Evolutionary conservation across 2,329 filamentous ascomycete genomes (phyloP).

Genomic region (Gremmenia infestans): DNA sequence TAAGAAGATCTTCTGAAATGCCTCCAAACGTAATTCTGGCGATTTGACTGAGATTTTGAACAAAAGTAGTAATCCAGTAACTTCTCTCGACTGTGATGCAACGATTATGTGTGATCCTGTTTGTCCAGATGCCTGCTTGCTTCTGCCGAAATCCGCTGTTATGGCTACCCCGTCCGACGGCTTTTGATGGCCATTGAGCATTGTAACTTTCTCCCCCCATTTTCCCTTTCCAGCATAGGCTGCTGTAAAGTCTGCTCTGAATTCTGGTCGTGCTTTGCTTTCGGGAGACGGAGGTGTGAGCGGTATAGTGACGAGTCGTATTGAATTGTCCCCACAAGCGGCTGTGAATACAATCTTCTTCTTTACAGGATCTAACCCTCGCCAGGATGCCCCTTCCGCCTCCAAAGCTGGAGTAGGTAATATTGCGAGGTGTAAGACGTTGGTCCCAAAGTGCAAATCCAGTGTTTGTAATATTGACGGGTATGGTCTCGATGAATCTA

Average conservation of each 20-base stretch:
- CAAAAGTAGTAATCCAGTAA: constrained; percentile 52
- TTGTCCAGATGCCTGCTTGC: constrained; percentile 22
- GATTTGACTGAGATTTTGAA: constrained; percentile 49
- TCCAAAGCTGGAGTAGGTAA: constrained; percentile 46
- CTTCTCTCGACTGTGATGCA: constrained; percentile 55
- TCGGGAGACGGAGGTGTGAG: constrained; percentile 56
- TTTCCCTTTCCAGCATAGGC: constrained; percentile 53
- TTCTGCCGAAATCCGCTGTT: constrained; percentile 35
- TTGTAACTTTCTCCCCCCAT: constrained; percentile 57
- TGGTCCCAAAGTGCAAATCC: constrained; percentile 54
- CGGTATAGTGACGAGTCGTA: constrained; percentile 54
- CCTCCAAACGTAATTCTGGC: constrained; percentile 33
- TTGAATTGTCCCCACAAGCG: constrained; percentile 51
- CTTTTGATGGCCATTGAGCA: constrained; percentile 49
- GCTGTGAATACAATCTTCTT: constrained; percentile 58
- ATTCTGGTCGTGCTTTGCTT: constrained; percentile 51
- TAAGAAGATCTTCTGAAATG: constrained; percentile 58
- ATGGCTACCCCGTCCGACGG: constrained; percentile 53
- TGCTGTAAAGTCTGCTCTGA: constrained; percentile 46
- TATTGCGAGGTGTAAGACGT: constrained; percentile 51
- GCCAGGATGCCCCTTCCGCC: constrained; percentile 44
- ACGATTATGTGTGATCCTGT: constrained; percentile 46
- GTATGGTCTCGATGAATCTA: constrained; percentile 36
- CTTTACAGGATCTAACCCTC: constrained; percentile 44
- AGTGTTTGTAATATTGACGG: constrained; percentile 55